phyloP scores from a whole-genome alignment of 257 asterid genomes.

The Anisodus tanguticus region DNA sequence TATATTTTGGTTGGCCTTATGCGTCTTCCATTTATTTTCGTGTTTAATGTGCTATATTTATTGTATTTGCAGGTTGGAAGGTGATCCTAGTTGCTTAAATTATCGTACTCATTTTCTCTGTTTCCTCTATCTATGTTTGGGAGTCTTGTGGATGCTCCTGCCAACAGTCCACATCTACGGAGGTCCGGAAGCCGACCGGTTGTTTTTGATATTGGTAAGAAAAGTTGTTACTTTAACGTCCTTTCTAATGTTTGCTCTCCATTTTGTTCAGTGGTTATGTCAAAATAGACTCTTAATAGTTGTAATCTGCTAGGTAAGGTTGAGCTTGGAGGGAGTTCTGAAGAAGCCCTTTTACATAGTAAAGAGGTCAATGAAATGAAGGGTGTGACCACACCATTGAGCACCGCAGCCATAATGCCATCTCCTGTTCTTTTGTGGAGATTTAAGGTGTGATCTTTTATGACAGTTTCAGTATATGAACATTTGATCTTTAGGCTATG shows the following conservation, averaged over 20 bases:
- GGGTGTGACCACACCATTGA: constrained; percentile 63
- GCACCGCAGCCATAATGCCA: constrained; percentile 71
- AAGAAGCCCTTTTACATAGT: constrained; percentile 57
- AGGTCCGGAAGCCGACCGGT: constrained; percentile 94
- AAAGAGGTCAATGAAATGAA: constrained; percentile 76
- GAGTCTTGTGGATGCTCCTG: constrained; percentile 65
- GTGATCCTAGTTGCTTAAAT: constrained; percentile 31
- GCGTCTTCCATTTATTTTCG: background rate
- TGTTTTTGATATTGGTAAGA: constrained; percentile 80
- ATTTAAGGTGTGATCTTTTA: constrained; percentile 66
- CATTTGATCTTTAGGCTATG: constrained; percentile 10
- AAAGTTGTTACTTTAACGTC: constrained; percentile 24
- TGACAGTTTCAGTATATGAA: constrained; percentile 4
- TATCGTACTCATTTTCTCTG: constrained; percentile 34
- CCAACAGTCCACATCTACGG: constrained; percentile 82
- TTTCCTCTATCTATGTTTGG: constrained; percentile 91
- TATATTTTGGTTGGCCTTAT: background rate
- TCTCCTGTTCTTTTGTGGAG: constrained; percentile 91
- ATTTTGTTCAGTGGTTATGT: constrained; percentile 22
- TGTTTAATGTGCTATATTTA: constrained; percentile 10
- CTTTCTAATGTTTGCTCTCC: constrained; percentile 16
- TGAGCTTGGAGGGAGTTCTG: constrained; percentile 64
- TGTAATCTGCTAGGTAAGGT: constrained; percentile 41
- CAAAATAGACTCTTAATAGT: constrained; percentile 30
- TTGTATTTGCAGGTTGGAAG: constrained; percentile 42